Percentiles rank a stretch among this genome's conserved stretches.
These are phyloP conservation scores for Pichia inconspicua DNA, from an alignment of 1,139 yeast species.

Conservation along the genomic window DNA sequence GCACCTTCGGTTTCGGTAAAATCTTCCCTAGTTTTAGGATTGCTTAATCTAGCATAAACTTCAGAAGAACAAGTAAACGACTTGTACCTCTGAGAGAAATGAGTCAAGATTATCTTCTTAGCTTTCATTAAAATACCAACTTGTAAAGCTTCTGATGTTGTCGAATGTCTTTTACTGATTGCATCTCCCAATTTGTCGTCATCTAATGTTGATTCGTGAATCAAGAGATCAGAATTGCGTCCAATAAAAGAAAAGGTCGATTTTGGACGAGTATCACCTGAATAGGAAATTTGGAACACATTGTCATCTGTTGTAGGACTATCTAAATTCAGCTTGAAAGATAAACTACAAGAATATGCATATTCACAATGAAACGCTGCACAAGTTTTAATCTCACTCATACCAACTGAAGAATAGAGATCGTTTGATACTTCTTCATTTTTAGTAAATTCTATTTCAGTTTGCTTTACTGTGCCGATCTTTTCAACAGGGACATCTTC, in stretches of 20 bases:
- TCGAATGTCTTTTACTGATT: conserved; percentile 74
- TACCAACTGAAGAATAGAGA: conserved; percentile 15
- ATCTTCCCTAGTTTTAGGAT: conserved; percentile 12
- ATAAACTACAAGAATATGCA: conserved; percentile 67
- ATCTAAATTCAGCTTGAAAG: conserved; percentile 30
- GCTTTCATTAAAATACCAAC: conserved; percentile 70
- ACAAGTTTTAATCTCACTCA: conserved; percentile 43
- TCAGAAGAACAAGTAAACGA: conserved; percentile 44
- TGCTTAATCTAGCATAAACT: conserved; percentile 19
- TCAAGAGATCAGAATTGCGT: conserved; percentile 58
- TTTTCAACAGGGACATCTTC: conserved; percentile 15
- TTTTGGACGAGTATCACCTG: conserved; percentile 94
- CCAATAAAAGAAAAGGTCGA: conserved; percentile 54
- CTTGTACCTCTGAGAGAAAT: conserved; percentile 87
- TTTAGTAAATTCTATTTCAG: conserved; percentile 17
- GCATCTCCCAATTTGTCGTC: conserved; percentile 80
- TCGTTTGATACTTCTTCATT: conserved; percentile 28
- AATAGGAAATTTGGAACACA: conserved; percentile 68
- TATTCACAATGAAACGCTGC: conserved; percentile 80
- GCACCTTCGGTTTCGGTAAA: conserved; percentile 4
- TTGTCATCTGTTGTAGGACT: conserved; percentile 16
- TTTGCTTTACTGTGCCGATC: conserved; percentile 2
- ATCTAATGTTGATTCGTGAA: conserved; percentile 91
- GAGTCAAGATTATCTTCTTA: conserved; percentile 67
- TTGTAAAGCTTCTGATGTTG: conserved; percentile 76